Evolutionary conservation across 176 grass and related monocot genomes (phyloP), one percentile per base, ranked within the genome.

Genomic region (Carex scoparia): DNA sequence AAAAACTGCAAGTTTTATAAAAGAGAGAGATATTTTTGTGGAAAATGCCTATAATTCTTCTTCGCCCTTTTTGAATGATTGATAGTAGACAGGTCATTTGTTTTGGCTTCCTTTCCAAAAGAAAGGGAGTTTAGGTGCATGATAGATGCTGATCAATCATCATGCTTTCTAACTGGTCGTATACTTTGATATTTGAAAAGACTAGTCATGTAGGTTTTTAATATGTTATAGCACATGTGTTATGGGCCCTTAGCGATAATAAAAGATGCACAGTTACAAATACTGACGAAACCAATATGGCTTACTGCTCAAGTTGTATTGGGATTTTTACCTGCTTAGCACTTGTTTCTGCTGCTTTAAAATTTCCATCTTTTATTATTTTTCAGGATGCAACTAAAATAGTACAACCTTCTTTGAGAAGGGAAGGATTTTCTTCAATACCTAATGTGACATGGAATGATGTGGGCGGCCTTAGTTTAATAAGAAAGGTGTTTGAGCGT

Each of bases 351-450:
- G 16, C 49, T 44, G 15, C 49, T 68, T 68, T 56, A 42, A 57
- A 55, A 18, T 54, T 69, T 15, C 63, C 62, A 68, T 18, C 13
- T 60, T 86, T 83, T 28, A 66, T 86, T 15, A 7, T 55, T 10
- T 56, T 91, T 38, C 61, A 98, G 93, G 91, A 92, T 87, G 96
- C 93, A 78, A 69, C 85, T 67, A 98, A 93, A 91, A 83, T 95
- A 88, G 91, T 98, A 86, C 93, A 95, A 84, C 96, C 95, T 55
- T 98, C 93, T 56, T 86, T 94, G 88, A 98, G 93, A 92, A 93
- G 96, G 86, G 96, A 98, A 94, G 96, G 96, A 79, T 98, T 98
- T 92, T 98, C 96, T 44, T 92, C 96, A 77, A 91, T 95, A 73
- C 96, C 96, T 83, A 94, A 95, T 60, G 88, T 98, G 62, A 95